Evolutionary conservation across 2,329 filamentous ascomycete species (phyloP).

Genomic region (Fusarium verticillioides): DNA sequence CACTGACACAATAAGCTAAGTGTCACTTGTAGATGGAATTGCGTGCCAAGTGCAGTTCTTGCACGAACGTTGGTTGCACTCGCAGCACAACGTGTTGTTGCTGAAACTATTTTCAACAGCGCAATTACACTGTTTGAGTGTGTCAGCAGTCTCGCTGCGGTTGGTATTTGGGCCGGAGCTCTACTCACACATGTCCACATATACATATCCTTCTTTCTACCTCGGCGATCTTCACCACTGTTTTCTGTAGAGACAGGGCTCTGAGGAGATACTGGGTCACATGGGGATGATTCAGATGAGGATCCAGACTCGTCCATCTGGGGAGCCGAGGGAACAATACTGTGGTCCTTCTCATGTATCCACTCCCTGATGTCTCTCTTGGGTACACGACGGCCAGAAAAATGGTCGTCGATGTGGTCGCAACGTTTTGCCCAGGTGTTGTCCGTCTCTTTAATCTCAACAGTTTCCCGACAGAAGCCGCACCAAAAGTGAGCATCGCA

Average conservation of each 20-base stretch:
- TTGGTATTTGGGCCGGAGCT: not conserved
- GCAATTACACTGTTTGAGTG: constrained; percentile 37
- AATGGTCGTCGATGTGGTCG: constrained; percentile 82
- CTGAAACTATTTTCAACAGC: constrained; percentile 2
- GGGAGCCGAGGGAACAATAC: not conserved
- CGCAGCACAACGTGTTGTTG: constrained; percentile 10
- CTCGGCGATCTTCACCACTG: constrained; percentile 1
- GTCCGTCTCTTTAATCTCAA: constrained; percentile 57
- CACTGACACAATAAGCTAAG: not conserved
- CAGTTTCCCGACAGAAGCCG: constrained; percentile 76
- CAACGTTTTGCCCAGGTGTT: constrained; percentile 68
- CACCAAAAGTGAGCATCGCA: constrained; percentile 82
- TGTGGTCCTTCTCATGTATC: constrained; percentile 52
- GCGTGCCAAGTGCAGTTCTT: not conserved
- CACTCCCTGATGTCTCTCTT: constrained; percentile 66
- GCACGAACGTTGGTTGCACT: constrained; percentile 23
- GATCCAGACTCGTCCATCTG: not conserved
- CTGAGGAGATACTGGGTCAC: constrained; percentile 5
- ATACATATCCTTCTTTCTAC: constrained; percentile 26
- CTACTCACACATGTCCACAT: constrained; percentile 50
- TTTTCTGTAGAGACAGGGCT: constrained; percentile 12
- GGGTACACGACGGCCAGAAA: constrained; percentile 61
- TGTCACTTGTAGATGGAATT: not conserved
- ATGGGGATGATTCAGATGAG: constrained; percentile 3
- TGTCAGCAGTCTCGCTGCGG: constrained; percentile 19